A percentile compares a stretch with the other conserved stretches of the same genome.
These are phyloP conservation scores for Gyrodon lividus DNA, from an alignment of 768 basidiomycete genomes.

Conservation along the genomic window DNA sequence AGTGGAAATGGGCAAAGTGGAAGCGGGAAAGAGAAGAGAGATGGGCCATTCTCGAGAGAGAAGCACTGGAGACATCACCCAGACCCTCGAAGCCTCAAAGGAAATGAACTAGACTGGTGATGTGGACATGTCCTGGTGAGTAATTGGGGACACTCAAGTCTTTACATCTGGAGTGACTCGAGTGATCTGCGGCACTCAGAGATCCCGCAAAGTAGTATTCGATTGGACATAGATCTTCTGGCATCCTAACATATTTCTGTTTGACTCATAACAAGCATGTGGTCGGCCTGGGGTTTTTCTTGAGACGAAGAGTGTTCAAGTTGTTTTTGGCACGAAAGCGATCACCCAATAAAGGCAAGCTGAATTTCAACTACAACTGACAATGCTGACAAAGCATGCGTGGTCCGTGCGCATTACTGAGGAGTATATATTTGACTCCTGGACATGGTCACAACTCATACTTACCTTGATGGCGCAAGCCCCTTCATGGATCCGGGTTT, in stretches of 20 bases:
- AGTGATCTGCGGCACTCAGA: too few relatives aligned
- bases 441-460: slow-evolving; percentile 32
- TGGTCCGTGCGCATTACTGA: slow-evolving; percentile 25
- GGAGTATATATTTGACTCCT: slow-evolving; percentile 11
- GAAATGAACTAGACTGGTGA: not conserved
- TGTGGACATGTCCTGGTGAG: not conserved
- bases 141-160: not conserved
- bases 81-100: not conserved
- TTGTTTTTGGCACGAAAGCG: too few relatives aligned
- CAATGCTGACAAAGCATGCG: not conserved
- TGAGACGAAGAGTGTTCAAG: too few relatives aligned
- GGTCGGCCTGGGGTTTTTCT: too few relatives aligned
- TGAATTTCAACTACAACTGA: not conserved
- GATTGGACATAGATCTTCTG: too few relatives aligned
- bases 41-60: slow-evolving; percentile 6
- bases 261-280: too few relatives aligned
- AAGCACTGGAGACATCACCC: not conserved
- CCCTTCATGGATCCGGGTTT: slow-evolving; percentile 51
- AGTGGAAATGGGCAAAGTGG: slow-evolving; percentile 66
- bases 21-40: slow-evolving; percentile 13
- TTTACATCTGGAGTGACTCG: too few relatives aligned
- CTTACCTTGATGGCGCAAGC: slow-evolving; percentile 62
- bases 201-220: too few relatives aligned
- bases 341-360: not conserved
- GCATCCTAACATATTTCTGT: too few relatives aligned